A percentile compares a stretch with the other conserved stretches of the same genome.
Evolutionary conservation across 495 filamentous ascomycete genomes (phyloP).

Genomic region (Coniosporium apollinis): DNA sequence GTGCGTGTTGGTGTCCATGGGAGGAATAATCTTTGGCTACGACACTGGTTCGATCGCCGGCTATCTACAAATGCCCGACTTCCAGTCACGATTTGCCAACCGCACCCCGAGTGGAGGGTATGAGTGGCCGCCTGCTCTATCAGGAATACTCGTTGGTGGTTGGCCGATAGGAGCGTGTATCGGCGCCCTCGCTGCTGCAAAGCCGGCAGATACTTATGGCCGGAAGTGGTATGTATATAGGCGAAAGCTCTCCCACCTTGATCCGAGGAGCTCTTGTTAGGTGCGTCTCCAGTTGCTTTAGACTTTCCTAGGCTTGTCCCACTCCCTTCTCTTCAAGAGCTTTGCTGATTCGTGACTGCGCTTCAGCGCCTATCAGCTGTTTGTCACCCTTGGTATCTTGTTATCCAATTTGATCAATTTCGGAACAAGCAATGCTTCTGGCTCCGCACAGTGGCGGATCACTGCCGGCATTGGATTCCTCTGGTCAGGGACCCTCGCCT

Average conservation of each 20-base stretch:
- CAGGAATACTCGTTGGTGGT: constrained; percentile 37
- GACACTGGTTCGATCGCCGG: constrained; percentile 43
- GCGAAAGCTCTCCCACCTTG: neutral
- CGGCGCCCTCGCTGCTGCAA: constrained; percentile 46
- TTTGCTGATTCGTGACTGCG: neutral
- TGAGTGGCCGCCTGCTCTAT: constrained; percentile 30
- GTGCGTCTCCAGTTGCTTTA: too few relatives aligned
- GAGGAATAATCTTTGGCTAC: constrained; percentile 64
- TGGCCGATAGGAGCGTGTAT: constrained; percentile 52
- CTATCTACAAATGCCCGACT: constrained; percentile 45
- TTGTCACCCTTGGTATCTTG: neutral
- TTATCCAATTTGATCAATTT: neutral
- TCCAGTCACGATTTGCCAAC: constrained; percentile 31
- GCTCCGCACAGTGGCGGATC: neutral
- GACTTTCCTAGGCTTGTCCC: neutral
- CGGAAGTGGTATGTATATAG: constrained; percentile 30
- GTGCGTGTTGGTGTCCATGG: constrained; percentile 43
- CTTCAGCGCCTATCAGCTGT: neutral
- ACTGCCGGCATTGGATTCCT: neutral
- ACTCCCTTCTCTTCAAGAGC: neutral
- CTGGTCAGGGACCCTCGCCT: too few relatives aligned
- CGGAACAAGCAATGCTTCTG: neutral
- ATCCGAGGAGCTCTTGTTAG: neutral
- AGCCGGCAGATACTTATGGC: constrained; percentile 37
- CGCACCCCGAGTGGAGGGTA: constrained; percentile 17